Base-by-base conservation (phyloP, 768 basidiomycete genomes). In the Amanita rubescens region DNA sequence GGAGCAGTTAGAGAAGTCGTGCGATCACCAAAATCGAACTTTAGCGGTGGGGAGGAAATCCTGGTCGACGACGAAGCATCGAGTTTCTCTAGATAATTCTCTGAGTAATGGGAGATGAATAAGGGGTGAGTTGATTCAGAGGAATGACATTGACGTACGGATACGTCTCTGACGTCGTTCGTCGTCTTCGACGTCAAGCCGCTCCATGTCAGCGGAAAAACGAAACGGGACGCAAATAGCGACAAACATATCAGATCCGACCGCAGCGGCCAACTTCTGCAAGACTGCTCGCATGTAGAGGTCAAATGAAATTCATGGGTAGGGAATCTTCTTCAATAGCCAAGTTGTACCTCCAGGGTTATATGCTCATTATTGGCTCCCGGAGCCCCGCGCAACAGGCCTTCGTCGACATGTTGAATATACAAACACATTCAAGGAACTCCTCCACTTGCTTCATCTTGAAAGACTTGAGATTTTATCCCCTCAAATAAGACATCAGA, bases 21-120 rank as follows among this genome's bases (percentile, higher is more conserved):
- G 44, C 64, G 64, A 51, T 70, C 67, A 51, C 71, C 70, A 57
- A 75, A 68, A 46, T 72, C 67, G 53, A 75, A 71, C 30, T 60
- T 59, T 45, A 63, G 61, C 46, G 57, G 53, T 9, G 20, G 42
- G 56, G 51, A 53, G 27, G 54, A 61, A 20, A 62, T 44, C 17
- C 59, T 27, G 30, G 63, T 55, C 39, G 67, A 59, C 42, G 64
- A 56, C 45, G 58, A 43, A 17, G 53, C 39, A 49, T 72, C 70
- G 12, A 79, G 59, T 59, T 67, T 72, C 54, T 74, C 70, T 30
- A 80, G 69, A 24, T 73, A 61, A 14, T 62, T 56, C 56, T 71
- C 78, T 80, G 57, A 30, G 41, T n/a, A 25, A 35, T 5, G 17
- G 15, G 17, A 38, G 22, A 12, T 12, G n/a, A 10, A 32, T 41